Conservation (phyloP, 2,329 filamentous ascomycete species). For the Coniochaeta hoffmannii region DNA sequence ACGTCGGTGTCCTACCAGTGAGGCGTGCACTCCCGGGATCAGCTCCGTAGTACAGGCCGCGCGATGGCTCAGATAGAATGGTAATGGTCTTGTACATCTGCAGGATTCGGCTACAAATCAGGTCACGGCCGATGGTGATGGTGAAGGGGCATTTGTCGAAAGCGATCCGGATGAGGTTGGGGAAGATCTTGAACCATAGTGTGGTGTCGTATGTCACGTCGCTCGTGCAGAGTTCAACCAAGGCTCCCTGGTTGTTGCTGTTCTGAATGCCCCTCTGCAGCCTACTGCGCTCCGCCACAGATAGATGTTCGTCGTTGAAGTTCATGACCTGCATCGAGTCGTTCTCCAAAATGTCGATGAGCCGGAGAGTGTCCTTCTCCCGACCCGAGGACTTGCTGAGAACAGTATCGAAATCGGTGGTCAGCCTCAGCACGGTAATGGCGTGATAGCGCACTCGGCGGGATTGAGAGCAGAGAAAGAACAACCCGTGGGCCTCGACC, state of each 20-base stretch:
- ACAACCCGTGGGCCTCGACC: constrained; percentile 91
- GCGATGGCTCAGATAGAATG: constrained; percentile 65
- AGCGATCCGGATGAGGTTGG: constrained; percentile 84
- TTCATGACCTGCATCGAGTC: constrained; percentile 85
- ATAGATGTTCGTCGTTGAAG: constrained; percentile 84
- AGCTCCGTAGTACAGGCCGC: constrained; percentile 56
- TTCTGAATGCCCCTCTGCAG: constrained; percentile 84
- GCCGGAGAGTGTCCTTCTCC: constrained; percentile 54
- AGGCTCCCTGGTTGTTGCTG: constrained; percentile 72
- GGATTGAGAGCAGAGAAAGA: constrained; percentile 96
- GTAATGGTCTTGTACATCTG: constrained; percentile 88
- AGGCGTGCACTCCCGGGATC: constrained; percentile 48
- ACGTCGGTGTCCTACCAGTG: constrained; percentile 51
- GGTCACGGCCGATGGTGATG: constrained; percentile 80
- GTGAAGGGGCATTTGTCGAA: constrained; percentile 89
- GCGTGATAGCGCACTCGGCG: constrained; percentile 82
- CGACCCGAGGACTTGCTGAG: constrained; percentile 59
- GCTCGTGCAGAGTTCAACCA: constrained; percentile 92
- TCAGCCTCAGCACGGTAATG: constrained; percentile 83
- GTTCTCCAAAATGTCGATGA: constrained; percentile 88
- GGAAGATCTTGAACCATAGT: constrained; percentile 96
- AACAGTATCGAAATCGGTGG: constrained; percentile 87
- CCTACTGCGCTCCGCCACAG: constrained; percentile 85
- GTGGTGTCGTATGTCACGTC: constrained; percentile 92
- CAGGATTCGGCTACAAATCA: constrained; percentile 84